These are phyloP conservation scores for Groenewaldozyma auringiensis DNA, from an alignment of 1,139 yeast species.

Conservation along the genomic window DNA sequence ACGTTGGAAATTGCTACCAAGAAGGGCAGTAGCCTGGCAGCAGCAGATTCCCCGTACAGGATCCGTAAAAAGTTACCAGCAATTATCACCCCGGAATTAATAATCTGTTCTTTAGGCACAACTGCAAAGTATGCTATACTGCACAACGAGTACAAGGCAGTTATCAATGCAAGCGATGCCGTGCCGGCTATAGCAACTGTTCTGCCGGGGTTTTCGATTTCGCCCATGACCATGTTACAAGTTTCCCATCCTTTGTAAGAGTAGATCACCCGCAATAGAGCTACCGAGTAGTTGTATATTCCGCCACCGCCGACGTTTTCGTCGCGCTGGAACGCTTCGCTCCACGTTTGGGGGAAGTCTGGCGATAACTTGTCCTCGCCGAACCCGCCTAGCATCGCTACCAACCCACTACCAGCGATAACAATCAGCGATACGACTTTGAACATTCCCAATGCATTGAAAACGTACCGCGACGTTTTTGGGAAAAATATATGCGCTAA, in stretches of 20 bases:
- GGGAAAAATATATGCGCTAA: slow-evolving; percentile 56
- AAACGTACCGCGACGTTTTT: slow-evolving; percentile 54
- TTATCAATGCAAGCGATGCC: slow-evolving; percentile 50
- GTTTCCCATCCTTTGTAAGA: slow-evolving; percentile 65
- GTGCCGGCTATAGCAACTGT: slow-evolving; percentile 69
- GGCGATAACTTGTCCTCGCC: slow-evolving; percentile 20
- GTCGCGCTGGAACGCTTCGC: slow-evolving; percentile 24
- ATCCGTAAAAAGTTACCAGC: slow-evolving; percentile 70
- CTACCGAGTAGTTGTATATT: slow-evolving; percentile 37
- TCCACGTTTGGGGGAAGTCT: slow-evolving; percentile 24
- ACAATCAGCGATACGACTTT: slow-evolving; percentile 60
- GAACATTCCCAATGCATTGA: slow-evolving; percentile 60
- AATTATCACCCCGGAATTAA: slow-evolving; percentile 58
- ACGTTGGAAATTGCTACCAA: slow-evolving; percentile 64
- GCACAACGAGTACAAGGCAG: slow-evolving; percentile 58
- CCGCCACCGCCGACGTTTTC: slow-evolving; percentile 28
- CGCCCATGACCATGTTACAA: slow-evolving; percentile 75
- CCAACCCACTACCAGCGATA: slow-evolving; percentile 68
- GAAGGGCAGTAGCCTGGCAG: slow-evolving; percentile 55
- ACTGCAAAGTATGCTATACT: slow-evolving; percentile 68
- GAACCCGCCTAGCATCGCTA: slow-evolving; percentile 23
- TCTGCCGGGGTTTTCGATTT: slow-evolving; percentile 59
- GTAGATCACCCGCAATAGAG: slow-evolving; percentile 49
- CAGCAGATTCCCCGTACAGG: slow-evolving; percentile 53
- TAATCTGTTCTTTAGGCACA: slow-evolving; percentile 60